These are phyloP conservation scores for Sarcodon sp. DNA, from an alignment of 768 basidiomycete species.

Conservation along the genomic window DNA sequence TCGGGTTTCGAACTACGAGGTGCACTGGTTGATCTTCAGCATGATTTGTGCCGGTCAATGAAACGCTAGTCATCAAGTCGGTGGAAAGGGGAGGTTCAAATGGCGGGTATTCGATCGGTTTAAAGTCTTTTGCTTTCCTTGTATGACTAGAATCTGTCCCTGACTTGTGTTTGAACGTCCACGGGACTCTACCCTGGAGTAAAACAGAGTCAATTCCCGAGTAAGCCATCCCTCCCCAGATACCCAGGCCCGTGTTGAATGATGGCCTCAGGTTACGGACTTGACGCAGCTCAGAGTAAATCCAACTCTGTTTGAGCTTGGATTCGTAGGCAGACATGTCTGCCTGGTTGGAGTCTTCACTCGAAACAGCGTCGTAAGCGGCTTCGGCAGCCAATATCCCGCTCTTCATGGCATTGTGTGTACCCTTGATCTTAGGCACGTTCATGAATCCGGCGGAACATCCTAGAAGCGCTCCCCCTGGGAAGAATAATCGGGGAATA, in stretches of 20 bases:
- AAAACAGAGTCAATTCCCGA: constrained; percentile 82
- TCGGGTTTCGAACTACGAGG: constrained; percentile 45
- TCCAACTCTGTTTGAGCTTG: constrained; percentile 67
- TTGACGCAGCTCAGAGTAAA: constrained; percentile 75
- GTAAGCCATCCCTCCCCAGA: constrained; percentile 82
- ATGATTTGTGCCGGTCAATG: constrained; percentile 90
- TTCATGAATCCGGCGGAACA: constrained; percentile 96
- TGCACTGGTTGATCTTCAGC: constrained; percentile 95
- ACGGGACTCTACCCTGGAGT: constrained; percentile 75
- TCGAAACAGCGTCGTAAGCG: constrained; percentile 50
- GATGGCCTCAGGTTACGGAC: constrained; percentile 87
- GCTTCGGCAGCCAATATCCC: constrained; percentile 95
- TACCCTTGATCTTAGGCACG: constrained; percentile 95
- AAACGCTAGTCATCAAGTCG: constrained; percentile 82
- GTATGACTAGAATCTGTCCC: constrained; percentile 62
- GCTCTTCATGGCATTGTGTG: constrained; percentile 98
- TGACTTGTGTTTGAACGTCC: constrained; percentile 73
- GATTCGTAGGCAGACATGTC: constrained; percentile 68
- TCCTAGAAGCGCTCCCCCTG: constrained; percentile 89
- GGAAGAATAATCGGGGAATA: constrained; percentile 76
- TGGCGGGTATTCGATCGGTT: constrained; percentile 75
- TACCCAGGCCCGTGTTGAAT: constrained; percentile 68
- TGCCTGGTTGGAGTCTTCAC: constrained; percentile 15
- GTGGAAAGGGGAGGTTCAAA: constrained; percentile 87
- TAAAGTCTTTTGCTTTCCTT: constrained; percentile 44